A percentile compares a stretch with the other conserved stretches of the same genome.
phyloP scores from a whole-genome alignment of 2,329 filamentous ascomycete species.

The Periconia digitata region DNA sequence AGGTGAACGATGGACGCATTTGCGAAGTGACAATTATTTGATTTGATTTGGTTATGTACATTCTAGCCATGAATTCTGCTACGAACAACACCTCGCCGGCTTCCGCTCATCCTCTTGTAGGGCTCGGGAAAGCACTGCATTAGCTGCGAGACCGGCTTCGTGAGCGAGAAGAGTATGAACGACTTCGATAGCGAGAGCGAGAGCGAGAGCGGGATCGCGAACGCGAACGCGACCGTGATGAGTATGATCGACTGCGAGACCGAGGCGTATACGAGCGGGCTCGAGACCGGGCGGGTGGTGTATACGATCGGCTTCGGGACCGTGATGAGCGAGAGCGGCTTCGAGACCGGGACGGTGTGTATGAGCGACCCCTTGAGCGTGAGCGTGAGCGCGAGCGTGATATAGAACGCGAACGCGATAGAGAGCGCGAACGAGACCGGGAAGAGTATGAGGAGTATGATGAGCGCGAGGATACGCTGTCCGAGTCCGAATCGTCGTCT shows the following conservation, averaged over 20 bases:
- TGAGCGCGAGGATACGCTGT: conserved; percentile 38
- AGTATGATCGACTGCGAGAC: not conserved
- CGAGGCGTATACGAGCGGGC: conserved; percentile 27
- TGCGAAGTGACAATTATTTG: no score
- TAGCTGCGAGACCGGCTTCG: no score
- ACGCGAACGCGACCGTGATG: conserved; percentile 23
- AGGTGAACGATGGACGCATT: no score
- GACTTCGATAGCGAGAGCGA: no score
- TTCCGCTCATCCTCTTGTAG: no score
- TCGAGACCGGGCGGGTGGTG: not conserved
- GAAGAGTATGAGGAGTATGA: conserved; percentile 34
- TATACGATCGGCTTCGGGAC: not conserved
- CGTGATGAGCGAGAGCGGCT: not conserved
- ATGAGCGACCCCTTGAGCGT: conserved; percentile 21
- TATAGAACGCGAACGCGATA: conserved; percentile 15
- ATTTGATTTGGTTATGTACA: no score
- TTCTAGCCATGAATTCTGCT: no score
- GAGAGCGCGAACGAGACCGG: conserved; percentile 24
- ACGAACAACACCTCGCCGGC: no score
- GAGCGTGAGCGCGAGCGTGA: conserved; percentile 20
- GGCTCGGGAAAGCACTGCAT: no score
- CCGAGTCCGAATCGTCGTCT: conserved; percentile 37
- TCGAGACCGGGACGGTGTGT: conserved; percentile 27
- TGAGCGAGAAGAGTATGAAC: no score
- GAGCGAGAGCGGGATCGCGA: conserved; percentile 18